Conservation (phyloP, 805 yeast species). For the Scheffersomyces lignosus region DNA sequence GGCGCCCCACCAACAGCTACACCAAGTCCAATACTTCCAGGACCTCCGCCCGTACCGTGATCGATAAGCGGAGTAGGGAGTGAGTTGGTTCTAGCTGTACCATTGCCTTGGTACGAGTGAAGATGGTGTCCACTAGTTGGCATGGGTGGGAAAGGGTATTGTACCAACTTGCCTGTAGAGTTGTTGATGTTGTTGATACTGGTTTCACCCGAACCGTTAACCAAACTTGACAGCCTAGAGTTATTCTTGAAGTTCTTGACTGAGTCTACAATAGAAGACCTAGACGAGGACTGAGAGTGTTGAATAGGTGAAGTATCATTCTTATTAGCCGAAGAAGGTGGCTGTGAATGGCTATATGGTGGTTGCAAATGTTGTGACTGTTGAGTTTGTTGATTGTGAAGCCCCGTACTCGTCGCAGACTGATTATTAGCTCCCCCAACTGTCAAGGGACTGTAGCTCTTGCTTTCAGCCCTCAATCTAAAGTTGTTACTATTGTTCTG, state of each 20-base stretch:
- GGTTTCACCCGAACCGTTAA: neutral
- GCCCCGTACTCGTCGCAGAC: neutral
- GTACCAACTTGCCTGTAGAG: conserved; percentile 7
- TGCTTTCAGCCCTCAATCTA: conserved; percentile 12
- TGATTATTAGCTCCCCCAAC: conserved; percentile 9
- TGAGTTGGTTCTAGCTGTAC: conserved; percentile 20
- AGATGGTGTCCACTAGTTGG: conserved; percentile 15
- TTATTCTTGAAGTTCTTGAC: conserved; percentile 3
- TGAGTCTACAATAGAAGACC: conserved; percentile 4
- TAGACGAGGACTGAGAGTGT: conserved; percentile 2
- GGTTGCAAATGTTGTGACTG: conserved; percentile 8
- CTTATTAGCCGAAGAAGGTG: neutral
- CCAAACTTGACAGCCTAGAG: neutral
- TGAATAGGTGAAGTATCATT: conserved; percentile 1
- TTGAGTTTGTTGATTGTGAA: conserved; percentile 7
- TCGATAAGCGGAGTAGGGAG: conserved; percentile 19
- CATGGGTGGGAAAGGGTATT: conserved; percentile 19
- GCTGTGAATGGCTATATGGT: neutral
- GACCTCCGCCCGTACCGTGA: neutral
- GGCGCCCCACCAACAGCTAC: too few species aligned
- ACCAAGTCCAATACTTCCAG: too few species aligned
- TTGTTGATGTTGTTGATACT: too few species aligned
- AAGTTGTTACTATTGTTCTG: conserved; percentile 23
- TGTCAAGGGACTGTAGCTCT: conserved; percentile 17
- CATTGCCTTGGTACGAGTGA: conserved; percentile 17